Conservation (phyloP, 805 yeast species). For the Naumovozyma castellii region DNA sequence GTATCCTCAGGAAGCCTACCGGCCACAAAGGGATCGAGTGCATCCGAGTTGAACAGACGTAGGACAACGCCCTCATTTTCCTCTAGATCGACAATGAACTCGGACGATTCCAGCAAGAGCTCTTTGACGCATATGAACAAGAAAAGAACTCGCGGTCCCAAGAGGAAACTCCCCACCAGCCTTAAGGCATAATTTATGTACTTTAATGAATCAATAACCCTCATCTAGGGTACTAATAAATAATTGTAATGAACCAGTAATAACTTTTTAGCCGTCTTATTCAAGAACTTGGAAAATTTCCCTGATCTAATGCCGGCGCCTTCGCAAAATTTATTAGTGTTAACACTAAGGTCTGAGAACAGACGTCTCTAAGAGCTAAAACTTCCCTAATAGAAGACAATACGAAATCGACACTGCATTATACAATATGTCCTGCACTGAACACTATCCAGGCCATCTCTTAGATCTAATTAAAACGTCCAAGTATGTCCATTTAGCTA, state of each 20-base stretch:
- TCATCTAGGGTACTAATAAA: too few relatives aligned
- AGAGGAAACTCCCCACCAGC: slow-evolving; percentile 29
- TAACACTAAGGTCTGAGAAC: too few relatives aligned
- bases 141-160: slow-evolving; percentile 32
- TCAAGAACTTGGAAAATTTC: too few relatives aligned
- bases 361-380: background rate
- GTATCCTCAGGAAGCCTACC: background rate
- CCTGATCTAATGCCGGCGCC: too few relatives aligned
- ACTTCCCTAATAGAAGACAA: background rate
- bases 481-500: slow-evolving; percentile 75
- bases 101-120: background rate
- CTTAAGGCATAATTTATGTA: too few relatives aligned
- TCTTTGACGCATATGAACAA: slow-evolving; percentile 25
- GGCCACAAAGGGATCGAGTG: background rate
- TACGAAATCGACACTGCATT: background rate
- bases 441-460: slow-evolving; percentile 32
- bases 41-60: background rate
- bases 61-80: background rate
- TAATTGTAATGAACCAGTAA: too few relatives aligned
- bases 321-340: too few relatives aligned
- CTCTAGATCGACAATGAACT: background rate
- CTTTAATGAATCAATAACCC: too few relatives aligned
- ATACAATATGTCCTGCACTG: slow-evolving; percentile 23
- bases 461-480: slow-evolving; percentile 45
- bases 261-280: too few relatives aligned